phyloP scores from a whole-genome alignment of 192 early-diverging fungal genomes.

The Pilobolus umbonatus region DNA sequence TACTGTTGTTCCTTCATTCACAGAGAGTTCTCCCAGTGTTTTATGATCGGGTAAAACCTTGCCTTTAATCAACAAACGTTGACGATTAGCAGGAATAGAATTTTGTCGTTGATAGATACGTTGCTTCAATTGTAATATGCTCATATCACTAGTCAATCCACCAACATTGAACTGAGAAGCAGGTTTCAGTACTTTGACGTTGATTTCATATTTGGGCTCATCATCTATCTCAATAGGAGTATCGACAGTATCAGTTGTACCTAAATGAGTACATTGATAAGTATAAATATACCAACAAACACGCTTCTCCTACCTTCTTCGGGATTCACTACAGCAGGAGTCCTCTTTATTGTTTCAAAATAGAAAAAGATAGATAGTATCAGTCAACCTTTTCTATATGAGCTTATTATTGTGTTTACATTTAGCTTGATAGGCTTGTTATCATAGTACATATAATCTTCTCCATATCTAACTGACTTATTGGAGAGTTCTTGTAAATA shows the following conservation, averaged over 20 bases:
- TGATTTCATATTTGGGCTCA: conserved; percentile 9
- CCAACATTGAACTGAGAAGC: conserved; percentile 27
- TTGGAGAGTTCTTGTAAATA: conserved; percentile 23
- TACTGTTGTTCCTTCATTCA: conserved; percentile 38
- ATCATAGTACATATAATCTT: conserved; percentile 19
- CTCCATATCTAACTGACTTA: conserved; percentile 27
- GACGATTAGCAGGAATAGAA: conserved; percentile 26
- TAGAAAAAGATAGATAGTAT: neutral
- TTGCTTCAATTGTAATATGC: conserved; percentile 24
- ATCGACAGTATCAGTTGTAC: neutral
- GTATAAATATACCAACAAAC: neutral
- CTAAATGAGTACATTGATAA: neutral
- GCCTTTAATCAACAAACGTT: conserved; percentile 57
- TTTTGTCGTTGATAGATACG: conserved; percentile 31
- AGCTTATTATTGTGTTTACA: neutral
- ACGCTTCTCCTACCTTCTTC: neutral
- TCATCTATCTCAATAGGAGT: neutral
- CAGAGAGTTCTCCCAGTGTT: conserved; percentile 42
- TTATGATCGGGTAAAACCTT: conserved; percentile 54
- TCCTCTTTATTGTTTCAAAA: neutral
- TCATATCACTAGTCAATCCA: conserved; percentile 9
- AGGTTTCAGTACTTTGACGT: conserved; percentile 32
- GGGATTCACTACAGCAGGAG: neutral
- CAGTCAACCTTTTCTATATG: neutral
- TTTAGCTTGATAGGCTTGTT: neutral